Conservation (phyloP, 2,329 filamentous ascomycete species). For the Talaromyces funiculosus region DNA sequence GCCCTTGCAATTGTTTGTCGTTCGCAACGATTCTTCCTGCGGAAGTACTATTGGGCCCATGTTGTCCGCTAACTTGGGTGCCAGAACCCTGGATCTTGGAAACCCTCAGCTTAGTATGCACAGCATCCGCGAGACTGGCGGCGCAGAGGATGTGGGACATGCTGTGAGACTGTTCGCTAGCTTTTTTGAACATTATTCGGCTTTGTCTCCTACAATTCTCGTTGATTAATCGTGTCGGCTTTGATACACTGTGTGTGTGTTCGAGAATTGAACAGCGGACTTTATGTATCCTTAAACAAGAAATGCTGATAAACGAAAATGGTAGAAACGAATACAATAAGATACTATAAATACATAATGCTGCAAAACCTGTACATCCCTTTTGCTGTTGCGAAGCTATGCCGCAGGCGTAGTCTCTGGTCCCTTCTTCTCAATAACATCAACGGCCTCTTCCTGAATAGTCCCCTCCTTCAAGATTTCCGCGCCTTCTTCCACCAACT, state of each 20-base stretch:
- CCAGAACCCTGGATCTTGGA: constrained; percentile 83
- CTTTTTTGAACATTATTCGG: constrained; percentile 82
- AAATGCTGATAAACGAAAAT: not conserved
- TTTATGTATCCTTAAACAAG: not conserved
- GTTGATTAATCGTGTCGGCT: constrained; percentile 57
- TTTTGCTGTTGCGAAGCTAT: not conserved
- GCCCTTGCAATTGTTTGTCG: constrained; percentile 90
- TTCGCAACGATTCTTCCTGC: constrained; percentile 89
- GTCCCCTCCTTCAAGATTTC: constrained; percentile 28
- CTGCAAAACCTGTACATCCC: not conserved
- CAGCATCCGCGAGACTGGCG: constrained; percentile 88
- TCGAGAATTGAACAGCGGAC: not conserved
- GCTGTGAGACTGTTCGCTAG: constrained; percentile 79
- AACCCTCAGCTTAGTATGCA: constrained; percentile 97
- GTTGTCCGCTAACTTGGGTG: constrained; percentile 78
- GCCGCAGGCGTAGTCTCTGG: not conserved
- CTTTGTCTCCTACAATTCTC: constrained; percentile 73
- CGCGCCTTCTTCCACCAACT: constrained; percentile 44
- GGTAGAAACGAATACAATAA: not conserved
- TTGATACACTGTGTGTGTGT: not conserved
- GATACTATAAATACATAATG: constrained; percentile 9
- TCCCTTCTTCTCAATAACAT: constrained; percentile 12
- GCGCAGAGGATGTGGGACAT: constrained; percentile 79
- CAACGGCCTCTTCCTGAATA: not conserved
- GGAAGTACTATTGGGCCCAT: constrained; percentile 98